A percentile compares a stretch with the other conserved stretches of the same genome.
phyloP scores from a whole-genome alignment of 73 alveolate genomes.

The Tetrahymena borealis region DNA sequence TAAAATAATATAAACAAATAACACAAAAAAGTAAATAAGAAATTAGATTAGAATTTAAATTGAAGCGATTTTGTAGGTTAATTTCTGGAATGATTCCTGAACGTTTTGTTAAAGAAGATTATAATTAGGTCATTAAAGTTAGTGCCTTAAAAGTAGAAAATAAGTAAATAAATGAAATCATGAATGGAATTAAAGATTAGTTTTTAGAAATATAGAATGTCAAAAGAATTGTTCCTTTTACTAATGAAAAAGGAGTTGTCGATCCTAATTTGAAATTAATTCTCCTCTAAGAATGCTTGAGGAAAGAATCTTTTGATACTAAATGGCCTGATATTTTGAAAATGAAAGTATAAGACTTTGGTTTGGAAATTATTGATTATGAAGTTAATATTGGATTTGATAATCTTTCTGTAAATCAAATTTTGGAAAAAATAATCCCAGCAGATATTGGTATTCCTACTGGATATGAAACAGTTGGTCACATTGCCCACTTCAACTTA shows the following conservation, averaged over 20 bases:
- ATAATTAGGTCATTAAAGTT: background rate
- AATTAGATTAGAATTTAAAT: background rate
- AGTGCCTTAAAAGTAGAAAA: background rate
- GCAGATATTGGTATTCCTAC: conserved; percentile 68
- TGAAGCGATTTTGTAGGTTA: background rate
- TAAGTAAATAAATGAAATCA: background rate
- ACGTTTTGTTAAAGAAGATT: background rate
- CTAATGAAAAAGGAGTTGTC: background rate
- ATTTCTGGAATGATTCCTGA: background rate
- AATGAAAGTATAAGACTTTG: background rate
- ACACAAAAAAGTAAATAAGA: background rate
- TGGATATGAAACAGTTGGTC: conserved; percentile 96
- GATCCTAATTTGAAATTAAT: background rate
- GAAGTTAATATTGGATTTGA: background rate
- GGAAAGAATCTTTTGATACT: background rate
- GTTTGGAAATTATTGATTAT: background rate
- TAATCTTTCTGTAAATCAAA: background rate
- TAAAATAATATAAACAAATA: background rate
- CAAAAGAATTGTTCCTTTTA: background rate
- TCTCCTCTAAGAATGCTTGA: background rate
- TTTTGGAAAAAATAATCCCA: background rate
- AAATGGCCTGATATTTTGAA: background rate
- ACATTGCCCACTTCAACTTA: conserved; percentile 96
- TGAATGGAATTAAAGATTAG: background rate
- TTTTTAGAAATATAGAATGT: background rate